Evolutionary conservation across 352 stramenopile genomes (phyloP).

Genomic region (Globisporangium cylindrosporum): DNA sequence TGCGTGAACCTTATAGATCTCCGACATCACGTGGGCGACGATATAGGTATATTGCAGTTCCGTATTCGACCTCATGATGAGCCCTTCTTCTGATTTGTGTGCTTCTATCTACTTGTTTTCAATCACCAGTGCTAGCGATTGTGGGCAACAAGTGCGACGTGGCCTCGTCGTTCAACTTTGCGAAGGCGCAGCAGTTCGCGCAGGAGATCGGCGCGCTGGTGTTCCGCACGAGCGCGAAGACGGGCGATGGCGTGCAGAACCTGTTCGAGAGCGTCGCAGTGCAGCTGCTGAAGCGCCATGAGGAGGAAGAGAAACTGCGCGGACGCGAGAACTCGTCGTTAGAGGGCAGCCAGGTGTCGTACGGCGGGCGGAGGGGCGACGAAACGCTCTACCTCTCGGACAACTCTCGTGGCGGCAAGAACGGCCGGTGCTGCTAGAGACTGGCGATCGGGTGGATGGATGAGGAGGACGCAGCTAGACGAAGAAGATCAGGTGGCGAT

Average conservation of each 20-base stretch:
- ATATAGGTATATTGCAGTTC: slow-evolving; percentile 39
- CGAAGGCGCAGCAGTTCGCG: slow-evolving; percentile 66
- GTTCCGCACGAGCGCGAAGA: slow-evolving; percentile 83
- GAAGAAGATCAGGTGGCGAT: background rate
- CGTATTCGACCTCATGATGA: background rate
- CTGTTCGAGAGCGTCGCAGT: slow-evolving; percentile 74
- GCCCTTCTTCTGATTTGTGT: background rate
- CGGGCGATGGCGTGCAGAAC: slow-evolving; percentile 67
- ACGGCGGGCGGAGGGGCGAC: slow-evolving; percentile 26
- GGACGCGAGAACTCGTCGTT: slow-evolving; percentile 39
- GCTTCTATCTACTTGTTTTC: background rate
- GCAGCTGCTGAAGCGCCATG: slow-evolving; percentile 74
- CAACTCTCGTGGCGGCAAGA: slow-evolving; percentile 14
- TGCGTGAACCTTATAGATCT: slow-evolving; percentile 38
- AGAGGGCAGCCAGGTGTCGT: slow-evolving; percentile 23
- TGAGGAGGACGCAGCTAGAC: background rate
- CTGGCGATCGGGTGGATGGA: background rate
- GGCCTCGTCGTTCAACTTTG: slow-evolving; percentile 61
- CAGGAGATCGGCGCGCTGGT: slow-evolving; percentile 78
- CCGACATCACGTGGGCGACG: slow-evolving; percentile 69
- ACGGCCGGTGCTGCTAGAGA: slow-evolving; percentile 14
- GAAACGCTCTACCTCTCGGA: slow-evolving; percentile 16
- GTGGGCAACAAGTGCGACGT: slow-evolving; percentile 86
- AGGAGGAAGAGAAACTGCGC: slow-evolving; percentile 54
- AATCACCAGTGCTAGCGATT: slow-evolving; percentile 56